Evolutionary conservation across 768 basidiomycete species (phyloP).

Genomic region (Lactarius evosmus): DNA sequence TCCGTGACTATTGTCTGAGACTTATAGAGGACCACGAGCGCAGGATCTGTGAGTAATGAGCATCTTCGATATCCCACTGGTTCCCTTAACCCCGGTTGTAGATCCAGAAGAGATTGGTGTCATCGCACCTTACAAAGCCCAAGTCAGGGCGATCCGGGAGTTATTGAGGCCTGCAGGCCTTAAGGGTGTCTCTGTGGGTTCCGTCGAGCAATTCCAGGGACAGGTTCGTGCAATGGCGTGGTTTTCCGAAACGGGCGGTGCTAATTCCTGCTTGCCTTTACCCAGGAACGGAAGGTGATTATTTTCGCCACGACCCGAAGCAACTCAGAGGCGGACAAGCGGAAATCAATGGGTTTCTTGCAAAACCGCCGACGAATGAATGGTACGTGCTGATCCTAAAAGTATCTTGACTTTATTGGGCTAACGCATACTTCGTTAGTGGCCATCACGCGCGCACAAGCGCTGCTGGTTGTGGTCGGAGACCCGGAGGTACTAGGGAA

Average conservation of each 20-base stretch:
- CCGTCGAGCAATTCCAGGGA: slow-evolving; percentile 44
- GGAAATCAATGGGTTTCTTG: slow-evolving; percentile 37
- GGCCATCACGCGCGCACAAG: slow-evolving; percentile 63
- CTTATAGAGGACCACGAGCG: slow-evolving; percentile 33
- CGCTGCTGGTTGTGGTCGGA: slow-evolving; percentile 59
- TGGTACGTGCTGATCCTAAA: slow-evolving; percentile 31
- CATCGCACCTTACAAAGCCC: slow-evolving; percentile 42
- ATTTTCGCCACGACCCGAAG: slow-evolving; percentile 40
- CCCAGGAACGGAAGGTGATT: slow-evolving; percentile 40
- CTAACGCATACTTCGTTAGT: slow-evolving; percentile 38
- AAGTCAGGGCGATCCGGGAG: slow-evolving; percentile 35
- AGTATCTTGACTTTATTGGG: background rate
- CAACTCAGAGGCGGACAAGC: slow-evolving; percentile 31
- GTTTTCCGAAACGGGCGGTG: too few relatives aligned
- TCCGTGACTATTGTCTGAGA: slow-evolving; percentile 35
- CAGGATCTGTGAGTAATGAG: slow-evolving; percentile 33
- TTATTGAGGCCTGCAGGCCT: slow-evolving; percentile 27
- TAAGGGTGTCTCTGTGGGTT: slow-evolving; percentile 36
- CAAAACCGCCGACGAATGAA: slow-evolving; percentile 40
- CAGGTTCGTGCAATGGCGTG: slow-evolving; percentile 32
- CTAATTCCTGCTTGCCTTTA: background rate
- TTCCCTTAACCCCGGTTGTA: slow-evolving; percentile 13
- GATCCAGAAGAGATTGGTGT: slow-evolving; percentile 38
- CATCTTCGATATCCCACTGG: background rate
- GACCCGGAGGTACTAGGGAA: slow-evolving; percentile 55